Conservation (phyloP, 1,284 basidiomycete genomes). For the Xerocomus nothofagi region DNA sequence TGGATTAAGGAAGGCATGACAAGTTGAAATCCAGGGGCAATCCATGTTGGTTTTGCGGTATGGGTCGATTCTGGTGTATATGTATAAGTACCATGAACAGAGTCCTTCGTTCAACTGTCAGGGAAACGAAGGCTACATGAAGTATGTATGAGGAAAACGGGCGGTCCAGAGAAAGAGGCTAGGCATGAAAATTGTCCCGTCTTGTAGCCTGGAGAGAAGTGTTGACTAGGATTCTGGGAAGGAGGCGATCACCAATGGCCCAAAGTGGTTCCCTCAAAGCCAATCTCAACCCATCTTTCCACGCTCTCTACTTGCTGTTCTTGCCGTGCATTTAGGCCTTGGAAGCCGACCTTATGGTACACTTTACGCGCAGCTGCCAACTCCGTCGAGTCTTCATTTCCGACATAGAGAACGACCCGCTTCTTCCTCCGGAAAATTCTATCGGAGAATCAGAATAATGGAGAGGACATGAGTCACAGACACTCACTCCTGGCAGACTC, state of each 20-base stretch:
- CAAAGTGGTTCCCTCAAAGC: conserved; percentile 45
- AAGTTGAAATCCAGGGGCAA: conserved; percentile 3
- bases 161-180: neutral
- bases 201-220: neutral
- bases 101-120: neutral
- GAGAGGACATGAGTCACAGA: neutral
- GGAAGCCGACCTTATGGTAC: conserved; percentile 52
- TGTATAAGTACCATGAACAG: conserved; percentile 4
- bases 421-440: conserved; percentile 37
- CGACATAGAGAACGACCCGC: conserved; percentile 52
- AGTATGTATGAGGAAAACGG: neutral
- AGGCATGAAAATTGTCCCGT: neutral
- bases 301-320: conserved; percentile 28
- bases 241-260: conserved; percentile 46
- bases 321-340: conserved; percentile 36
- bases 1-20: conserved; percentile 25
- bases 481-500: conserved; percentile 42
- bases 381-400: conserved; percentile 29
- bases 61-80: neutral
- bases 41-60: neutral
- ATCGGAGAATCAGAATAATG: conserved; percentile 5
- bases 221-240: neutral
- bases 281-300: conserved; percentile 52
- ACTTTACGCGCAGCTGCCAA: conserved; percentile 43
- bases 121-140: neutral